Evolutionary conservation across 805 yeast species (phyloP).

Genomic region (Cyberlindnera japonica): DNA sequence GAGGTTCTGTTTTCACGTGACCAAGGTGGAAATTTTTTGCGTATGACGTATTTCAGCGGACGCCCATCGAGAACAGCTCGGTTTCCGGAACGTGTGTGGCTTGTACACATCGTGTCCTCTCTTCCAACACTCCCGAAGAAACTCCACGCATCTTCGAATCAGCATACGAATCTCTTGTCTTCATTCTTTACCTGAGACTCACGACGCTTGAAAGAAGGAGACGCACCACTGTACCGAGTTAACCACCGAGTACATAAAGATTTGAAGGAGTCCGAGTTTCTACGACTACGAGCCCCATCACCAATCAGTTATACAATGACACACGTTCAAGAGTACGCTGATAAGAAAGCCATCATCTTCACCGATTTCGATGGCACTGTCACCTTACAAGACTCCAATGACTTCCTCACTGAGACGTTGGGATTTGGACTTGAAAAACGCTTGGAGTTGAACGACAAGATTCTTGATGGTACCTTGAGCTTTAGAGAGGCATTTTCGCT

Average conservation of each 20-base stretch:
- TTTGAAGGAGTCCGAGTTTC: neutral
- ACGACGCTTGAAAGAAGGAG: constrained; percentile 1
- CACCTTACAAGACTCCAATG: constrained; percentile 92
- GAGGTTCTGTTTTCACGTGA: neutral
- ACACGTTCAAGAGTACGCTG: constrained; percentile 22
- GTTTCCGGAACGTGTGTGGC: neutral
- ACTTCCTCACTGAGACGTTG: constrained; percentile 78
- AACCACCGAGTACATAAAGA: too few species aligned
- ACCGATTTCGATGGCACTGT: constrained; percentile 99
- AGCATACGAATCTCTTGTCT: neutral
- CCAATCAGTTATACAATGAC: constrained; percentile 16
- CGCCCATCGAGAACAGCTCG: neutral
- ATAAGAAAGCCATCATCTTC: constrained; percentile 72
- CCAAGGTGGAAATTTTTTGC: neutral
- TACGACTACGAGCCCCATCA: neutral
- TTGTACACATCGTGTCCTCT: too few species aligned
- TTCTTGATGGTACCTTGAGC: constrained; percentile 60
- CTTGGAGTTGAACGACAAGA: constrained; percentile 61
- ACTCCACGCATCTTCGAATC: neutral
- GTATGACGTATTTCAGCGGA: neutral
- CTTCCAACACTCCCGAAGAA: too few species aligned
- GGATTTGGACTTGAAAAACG: constrained; percentile 82
- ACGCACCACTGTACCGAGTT: too few species aligned
- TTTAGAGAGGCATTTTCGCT: constrained; percentile 80
- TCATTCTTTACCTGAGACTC: neutral